Percentiles rank a stretch among this genome's conserved stretches.
phyloP scores from a whole-genome alignment of 805 yeast genomes.

The Spathaspora passalidarum region DNA sequence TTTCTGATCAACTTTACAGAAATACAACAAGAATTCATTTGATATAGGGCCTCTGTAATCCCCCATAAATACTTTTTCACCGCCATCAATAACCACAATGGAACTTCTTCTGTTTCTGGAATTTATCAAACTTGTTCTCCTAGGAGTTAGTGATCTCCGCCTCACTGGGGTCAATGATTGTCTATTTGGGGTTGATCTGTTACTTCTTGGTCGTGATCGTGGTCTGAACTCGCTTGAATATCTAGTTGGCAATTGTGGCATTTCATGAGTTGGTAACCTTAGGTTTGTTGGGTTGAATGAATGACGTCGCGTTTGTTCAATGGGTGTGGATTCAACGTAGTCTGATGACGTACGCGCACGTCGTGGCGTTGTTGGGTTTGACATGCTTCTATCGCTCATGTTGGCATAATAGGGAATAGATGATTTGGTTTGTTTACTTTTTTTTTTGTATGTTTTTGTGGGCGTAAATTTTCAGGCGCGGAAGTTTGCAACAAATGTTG shows the following conservation, averaged over 20 bases:
- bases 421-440: neutral
- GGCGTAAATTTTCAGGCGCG: too few relatives aligned
- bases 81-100: slow-evolving; percentile 13
- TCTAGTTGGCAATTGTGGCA: neutral
- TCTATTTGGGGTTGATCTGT: neutral
- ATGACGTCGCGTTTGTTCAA: neutral
- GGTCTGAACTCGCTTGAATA: too few relatives aligned
- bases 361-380: neutral
- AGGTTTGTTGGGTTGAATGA: neutral
- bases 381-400: neutral
- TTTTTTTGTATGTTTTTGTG: too few relatives aligned
- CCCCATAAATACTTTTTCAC: slow-evolving; percentile 24
- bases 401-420: neutral
- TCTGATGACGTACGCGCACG: neutral
- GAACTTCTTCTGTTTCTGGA: neutral
- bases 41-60: slow-evolving; percentile 36
- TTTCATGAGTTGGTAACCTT: neutral
- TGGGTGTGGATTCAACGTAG: neutral
- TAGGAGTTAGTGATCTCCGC: neutral
- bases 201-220: neutral
- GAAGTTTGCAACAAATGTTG: too few relatives aligned
- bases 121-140: neutral
- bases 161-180: neutral
- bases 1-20: slow-evolving; percentile 26
- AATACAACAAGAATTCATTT: slow-evolving; percentile 32